Conservation (phyloP, 768 basidiomycete species). For the Suillus placidus region DNA sequence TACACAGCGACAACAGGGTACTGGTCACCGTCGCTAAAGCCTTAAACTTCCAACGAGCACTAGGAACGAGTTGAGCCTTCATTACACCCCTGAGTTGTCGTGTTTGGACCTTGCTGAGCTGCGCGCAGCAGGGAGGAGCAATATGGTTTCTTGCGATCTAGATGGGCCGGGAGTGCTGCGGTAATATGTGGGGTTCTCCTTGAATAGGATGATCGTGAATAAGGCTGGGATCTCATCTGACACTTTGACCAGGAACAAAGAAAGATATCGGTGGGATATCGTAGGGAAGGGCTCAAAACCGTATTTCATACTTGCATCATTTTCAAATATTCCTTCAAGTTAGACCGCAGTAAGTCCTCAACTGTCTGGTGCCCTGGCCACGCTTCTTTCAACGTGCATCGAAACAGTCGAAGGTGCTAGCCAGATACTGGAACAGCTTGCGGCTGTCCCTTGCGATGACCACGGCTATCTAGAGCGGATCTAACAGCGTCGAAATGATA, state of each 20-base stretch:
- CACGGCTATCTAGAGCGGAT: slow-evolving; percentile 26
- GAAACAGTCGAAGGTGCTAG: background rate
- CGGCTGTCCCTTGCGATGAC: slow-evolving; percentile 41
- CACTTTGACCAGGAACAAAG: slow-evolving; percentile 42
- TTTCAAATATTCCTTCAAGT: slow-evolving; percentile 46
- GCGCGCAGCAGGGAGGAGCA: slow-evolving; percentile 36
- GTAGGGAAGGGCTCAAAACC: slow-evolving; percentile 38
- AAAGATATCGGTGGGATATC: slow-evolving; percentile 47
- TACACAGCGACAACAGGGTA: slow-evolving; percentile 41
- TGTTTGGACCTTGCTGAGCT: slow-evolving; percentile 44
- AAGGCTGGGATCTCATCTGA: slow-evolving; percentile 21
- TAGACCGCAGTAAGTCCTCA: slow-evolving; percentile 41
- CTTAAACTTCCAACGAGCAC: slow-evolving; percentile 22
- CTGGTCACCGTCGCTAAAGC: background rate
- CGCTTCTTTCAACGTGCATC: slow-evolving; percentile 39
- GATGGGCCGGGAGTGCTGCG: slow-evolving; percentile 67
- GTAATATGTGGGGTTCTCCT: slow-evolving; percentile 48
- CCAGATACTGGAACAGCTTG: slow-evolving; percentile 28
- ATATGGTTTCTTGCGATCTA: slow-evolving; percentile 45
- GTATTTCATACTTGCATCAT: slow-evolving; percentile 35
- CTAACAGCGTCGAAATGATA: slow-evolving; percentile 55
- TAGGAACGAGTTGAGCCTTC: slow-evolving; percentile 33
- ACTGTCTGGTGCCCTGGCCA: slow-evolving; percentile 20
- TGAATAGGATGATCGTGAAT: slow-evolving; percentile 51
- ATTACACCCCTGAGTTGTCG: slow-evolving; percentile 36